These are phyloP conservation scores for Camellia japonica DNA, from an alignment of 148 eudicot species.

Conservation along the genomic window DNA sequence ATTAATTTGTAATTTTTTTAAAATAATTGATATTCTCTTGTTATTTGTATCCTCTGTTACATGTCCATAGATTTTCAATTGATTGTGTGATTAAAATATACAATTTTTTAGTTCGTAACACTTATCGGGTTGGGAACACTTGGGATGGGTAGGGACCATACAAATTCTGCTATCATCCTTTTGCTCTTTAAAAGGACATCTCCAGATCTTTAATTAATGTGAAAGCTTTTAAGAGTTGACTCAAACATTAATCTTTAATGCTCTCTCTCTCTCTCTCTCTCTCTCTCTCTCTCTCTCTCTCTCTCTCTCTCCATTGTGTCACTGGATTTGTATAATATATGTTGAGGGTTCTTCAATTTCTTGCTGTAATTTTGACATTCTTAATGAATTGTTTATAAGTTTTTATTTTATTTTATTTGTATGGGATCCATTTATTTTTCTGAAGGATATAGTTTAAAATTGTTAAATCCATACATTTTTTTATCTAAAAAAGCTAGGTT, in stretches of 20 bases:
- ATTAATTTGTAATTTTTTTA: no score
- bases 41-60: background rate
- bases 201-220: background rate
- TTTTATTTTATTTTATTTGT: background rate
- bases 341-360: background rate
- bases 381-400: background rate
- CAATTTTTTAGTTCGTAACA: no score
- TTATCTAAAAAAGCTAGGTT: no score
- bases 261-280: background rate
- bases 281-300: no score
- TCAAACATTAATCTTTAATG: background rate
- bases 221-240: background rate
- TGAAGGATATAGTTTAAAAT: no score
- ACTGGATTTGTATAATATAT: background rate
- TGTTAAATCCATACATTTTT: no score
- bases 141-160: background rate
- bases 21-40: no score
- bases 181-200: background rate
- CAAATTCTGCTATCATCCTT: background rate
- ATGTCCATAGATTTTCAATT: background rate
- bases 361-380: constrained; percentile 6
- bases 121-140: no score
- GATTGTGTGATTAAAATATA: background rate
- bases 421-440: background rate
- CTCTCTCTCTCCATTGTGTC: background rate